Evolutionary conservation across 495 filamentous ascomycete genomes (phyloP), one percentile per base, ranked within the genome.

Genomic region (Endocarpon pusillum): DNA sequence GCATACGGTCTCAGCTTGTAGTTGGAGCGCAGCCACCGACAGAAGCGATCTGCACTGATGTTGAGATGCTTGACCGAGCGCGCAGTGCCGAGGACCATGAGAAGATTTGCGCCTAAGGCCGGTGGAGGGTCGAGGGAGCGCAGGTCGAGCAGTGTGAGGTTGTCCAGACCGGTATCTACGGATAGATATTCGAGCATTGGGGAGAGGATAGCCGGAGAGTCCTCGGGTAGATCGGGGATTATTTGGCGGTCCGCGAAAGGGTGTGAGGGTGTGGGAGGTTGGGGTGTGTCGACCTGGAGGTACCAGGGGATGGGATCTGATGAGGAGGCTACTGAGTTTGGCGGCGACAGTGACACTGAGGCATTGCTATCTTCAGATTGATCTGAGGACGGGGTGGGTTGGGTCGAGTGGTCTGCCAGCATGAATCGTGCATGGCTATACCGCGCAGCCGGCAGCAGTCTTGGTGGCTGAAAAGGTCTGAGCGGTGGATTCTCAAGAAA

Each of bases 51-150:
- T 3, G 89, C 84, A 2, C 85, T 87, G 15, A 91, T 81, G 44
- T 94, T 85, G 18, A 96, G 57, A 59, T 97, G 91, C 36, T 83
- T 86, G 44, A 94, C 81, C 39, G 81, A 87, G 31, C 91, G 75
- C 15, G 87, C 83, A 12, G 83, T 91, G n/a, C 82, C 86, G 40
- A 96, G 61, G 23, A 96, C 51, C 89, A 96, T 96, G 20, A 97
- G 64, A 23, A 93, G 66, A 46, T 84, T 78, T 11, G 82, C 69
- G 5, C 89, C 89, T 22, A 96, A 63, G 0, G 85, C 83, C 1
- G 89, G 72, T 0, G 89, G 78, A 0, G 82, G 85, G 45, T 94
- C 80, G 30, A 94, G 60, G 15, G 66, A 56, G 34, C 89, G 81
- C 15, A 96, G 66, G 50, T 97, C 89, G 33, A 86, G 57, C 8